A percentile compares a stretch with the other conserved stretches of the same genome.
Conservation (phyloP, 768 basidiomycete species). For the Chlorophyllum brunneum region DNA sequence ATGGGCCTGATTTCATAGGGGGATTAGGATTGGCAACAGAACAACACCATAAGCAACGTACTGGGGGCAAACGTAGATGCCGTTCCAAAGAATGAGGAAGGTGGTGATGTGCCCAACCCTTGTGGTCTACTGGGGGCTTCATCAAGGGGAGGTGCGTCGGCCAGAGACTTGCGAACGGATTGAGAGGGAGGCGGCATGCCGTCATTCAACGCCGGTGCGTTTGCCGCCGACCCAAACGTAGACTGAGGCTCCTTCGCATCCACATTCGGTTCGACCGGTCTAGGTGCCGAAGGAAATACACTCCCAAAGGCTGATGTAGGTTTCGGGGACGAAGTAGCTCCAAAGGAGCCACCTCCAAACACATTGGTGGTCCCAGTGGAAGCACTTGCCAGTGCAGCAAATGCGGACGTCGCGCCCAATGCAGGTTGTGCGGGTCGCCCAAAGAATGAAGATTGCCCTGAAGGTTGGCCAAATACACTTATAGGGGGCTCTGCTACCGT, state of each 20-base stretch:
- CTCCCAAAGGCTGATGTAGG: conserved; percentile 21
- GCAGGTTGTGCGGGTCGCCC: conserved; percentile 6
- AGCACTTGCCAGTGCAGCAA: conserved; percentile 15
- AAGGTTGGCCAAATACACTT: background rate
- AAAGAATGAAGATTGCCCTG: conserved; percentile 2
- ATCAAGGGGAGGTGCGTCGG: background rate
- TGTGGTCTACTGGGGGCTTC: background rate
- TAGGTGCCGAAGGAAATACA: conserved; percentile 18
- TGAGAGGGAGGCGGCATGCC: background rate
- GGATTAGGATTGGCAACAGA: background rate
- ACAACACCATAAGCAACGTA: background rate
- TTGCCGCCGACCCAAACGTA: background rate
- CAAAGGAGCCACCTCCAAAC: conserved; percentile 35
- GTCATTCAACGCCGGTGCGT: background rate
- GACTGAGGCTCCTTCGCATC: too few species aligned
- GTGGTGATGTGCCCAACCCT: background rate
- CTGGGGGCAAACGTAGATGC: background rate
- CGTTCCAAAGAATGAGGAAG: background rate
- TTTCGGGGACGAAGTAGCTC: conserved; percentile 17
- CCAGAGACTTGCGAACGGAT: background rate
- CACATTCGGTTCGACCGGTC: conserved; percentile 16
- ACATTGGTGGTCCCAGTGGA: conserved; percentile 30
- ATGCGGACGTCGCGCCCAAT: conserved; percentile 16
- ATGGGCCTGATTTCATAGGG: background rate
- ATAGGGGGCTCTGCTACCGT: background rate